phyloP scores from a whole-genome alignment of 192 early-diverging fungal species.

The Coemansia sp. region DNA sequence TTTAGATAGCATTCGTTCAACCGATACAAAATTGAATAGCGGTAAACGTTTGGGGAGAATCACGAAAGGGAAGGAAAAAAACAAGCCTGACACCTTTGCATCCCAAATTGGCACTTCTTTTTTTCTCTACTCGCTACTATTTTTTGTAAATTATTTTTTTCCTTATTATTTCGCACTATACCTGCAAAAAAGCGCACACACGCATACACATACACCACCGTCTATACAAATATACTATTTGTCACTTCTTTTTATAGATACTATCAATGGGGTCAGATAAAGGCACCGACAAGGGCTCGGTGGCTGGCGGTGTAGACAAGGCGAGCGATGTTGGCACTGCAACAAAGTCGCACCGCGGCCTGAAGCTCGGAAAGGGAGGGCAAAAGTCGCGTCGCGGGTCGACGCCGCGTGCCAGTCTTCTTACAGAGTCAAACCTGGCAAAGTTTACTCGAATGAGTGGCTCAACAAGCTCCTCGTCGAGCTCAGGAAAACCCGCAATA shows the following conservation, averaged over 20 bases:
- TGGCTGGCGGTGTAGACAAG: no score
- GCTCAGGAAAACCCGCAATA: constrained; percentile 5
- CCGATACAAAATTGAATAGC: no score
- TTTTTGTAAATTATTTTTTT: constrained; percentile 9
- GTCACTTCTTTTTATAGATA: constrained; percentile 2
- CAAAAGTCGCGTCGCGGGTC: constrained; percentile 35
- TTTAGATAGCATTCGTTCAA: no score
- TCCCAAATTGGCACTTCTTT: no score
- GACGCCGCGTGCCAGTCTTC: constrained; percentile 28
- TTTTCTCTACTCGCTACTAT: constrained; percentile 6
- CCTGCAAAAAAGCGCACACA: not conserved
- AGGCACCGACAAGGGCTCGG: no score
- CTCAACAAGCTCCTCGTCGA: constrained; percentile 7
- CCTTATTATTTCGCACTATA: constrained; percentile 9
- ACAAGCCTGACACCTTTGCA: not conserved
- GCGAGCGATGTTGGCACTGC: no score
- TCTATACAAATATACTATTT: constrained; percentile 11
- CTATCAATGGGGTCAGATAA: not conserved
- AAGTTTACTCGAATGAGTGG: constrained; percentile 5
- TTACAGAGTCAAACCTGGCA: constrained; percentile 11
- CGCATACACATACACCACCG: no score
- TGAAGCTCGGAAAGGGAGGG: constrained; percentile 21
- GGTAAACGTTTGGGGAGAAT: not conserved
- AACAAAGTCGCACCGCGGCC: no score
- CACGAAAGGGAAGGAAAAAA: constrained; percentile 1